Evolutionary conservation across 2,329 filamentous ascomycete species (phyloP).

Genomic region (Cercospora beticola): DNA sequence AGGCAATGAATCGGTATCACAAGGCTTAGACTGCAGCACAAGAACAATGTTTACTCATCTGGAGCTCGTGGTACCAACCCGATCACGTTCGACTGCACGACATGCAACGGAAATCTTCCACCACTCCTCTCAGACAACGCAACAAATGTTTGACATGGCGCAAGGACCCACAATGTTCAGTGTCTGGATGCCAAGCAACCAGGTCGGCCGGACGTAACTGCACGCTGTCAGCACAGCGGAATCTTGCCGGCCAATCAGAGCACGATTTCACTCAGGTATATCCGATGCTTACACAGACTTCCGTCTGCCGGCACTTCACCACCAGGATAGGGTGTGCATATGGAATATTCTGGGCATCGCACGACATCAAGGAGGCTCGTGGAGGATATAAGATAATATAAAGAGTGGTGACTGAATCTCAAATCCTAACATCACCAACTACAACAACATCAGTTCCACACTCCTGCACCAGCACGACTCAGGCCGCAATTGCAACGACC

Average conservation of each 20-base stretch:
- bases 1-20: slow-evolving; percentile 16
- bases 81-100: not conserved
- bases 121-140: not conserved
- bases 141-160: not conserved
- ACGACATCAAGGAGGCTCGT: not conserved
- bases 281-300: not conserved
- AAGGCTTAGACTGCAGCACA: not conserved
- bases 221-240: slow-evolving; percentile 6
- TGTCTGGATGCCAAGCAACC: not conserved
- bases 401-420: not conserved
- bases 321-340: not conserved
- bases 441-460: not conserved
- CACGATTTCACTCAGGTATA: not conserved
- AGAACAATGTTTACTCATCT: not conserved
- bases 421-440: not conserved
- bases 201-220: not conserved
- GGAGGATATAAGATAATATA: not conserved
- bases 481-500: not conserved
- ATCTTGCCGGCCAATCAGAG: slow-evolving; percentile 3
- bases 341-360: not conserved
- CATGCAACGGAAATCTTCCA: not conserved
- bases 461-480: not conserved
- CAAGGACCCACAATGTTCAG: not conserved
- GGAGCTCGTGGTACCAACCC: not conserved
- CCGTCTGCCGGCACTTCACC: not conserved